phyloP scores from a whole-genome alignment of 139 green algal genomes.

The Bryopsis sp. region DNA sequence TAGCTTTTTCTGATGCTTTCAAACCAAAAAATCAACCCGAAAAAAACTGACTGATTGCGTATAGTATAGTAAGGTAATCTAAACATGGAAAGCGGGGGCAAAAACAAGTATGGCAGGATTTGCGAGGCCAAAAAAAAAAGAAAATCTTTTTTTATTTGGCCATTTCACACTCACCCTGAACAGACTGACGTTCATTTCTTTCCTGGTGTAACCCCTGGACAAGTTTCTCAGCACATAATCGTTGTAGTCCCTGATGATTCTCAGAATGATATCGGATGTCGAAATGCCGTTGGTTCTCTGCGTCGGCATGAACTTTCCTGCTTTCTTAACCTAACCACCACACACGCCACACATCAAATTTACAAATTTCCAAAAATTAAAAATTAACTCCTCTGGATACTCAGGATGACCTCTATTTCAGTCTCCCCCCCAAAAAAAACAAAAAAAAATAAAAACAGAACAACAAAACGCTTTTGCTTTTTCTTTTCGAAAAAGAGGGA shows the following conservation, averaged over 20 bases:
- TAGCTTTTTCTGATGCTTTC: too few species aligned
- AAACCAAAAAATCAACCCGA: not conserved
- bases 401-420: too few species aligned
- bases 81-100: not conserved
- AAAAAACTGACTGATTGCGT: not conserved
- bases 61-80: not conserved
- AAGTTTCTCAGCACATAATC: conserved; percentile 89
- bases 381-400: too few species aligned
- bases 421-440: too few species aligned
- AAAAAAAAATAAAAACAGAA: too few species aligned
- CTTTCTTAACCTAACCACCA: conserved; percentile 73
- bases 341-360: too few species aligned
- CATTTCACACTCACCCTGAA: conserved; percentile 23
- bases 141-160: not conserved
- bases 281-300: conserved; percentile 81
- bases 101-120: not conserved
- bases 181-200: conserved; percentile 57
- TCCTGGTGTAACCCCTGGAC: conserved; percentile 64
- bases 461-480: not conserved
- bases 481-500: not conserved
- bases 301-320: conserved; percentile 74
- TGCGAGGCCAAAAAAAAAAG: too few species aligned
- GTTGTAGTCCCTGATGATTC: conserved; percentile 86
- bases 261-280: conserved; percentile 85
- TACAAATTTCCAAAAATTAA: too few species aligned